A percentile compares a stretch with the other conserved stretches of the same genome.
Conservation (phyloP, 495 filamentous ascomycete species). For the Sphaerosporella brunnea region DNA sequence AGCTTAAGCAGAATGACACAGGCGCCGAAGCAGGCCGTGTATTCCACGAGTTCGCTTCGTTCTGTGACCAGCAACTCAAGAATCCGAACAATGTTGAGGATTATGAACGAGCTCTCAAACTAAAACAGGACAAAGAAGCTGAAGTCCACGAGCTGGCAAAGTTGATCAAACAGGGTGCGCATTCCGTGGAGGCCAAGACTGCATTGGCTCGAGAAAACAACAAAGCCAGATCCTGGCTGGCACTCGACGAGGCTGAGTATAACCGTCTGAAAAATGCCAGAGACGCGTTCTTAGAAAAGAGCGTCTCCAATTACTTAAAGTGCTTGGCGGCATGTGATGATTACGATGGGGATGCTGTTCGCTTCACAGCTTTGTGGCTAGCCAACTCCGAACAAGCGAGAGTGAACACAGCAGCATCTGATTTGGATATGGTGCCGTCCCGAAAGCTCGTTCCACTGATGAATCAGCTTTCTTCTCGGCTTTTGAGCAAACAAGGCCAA, state of each 20-base stretch:
- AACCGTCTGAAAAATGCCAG: slow-evolving; percentile 55
- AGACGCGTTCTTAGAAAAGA: slow-evolving; percentile 63
- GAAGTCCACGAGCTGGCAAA: slow-evolving; percentile 52
- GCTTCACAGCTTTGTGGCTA: slow-evolving; percentile 92
- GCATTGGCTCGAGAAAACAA: slow-evolving; percentile 5
- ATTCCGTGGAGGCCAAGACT: slow-evolving; percentile 32
- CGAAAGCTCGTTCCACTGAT: slow-evolving; percentile 83
- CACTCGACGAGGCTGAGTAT: slow-evolving; percentile 73
- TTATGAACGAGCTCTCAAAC: slow-evolving; percentile 56
- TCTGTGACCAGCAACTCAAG: slow-evolving; percentile 84
- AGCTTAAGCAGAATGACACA: slow-evolving; percentile 44
- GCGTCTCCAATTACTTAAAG: slow-evolving; percentile 87
- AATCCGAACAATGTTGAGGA: slow-evolving; percentile 73
- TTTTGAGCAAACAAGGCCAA: slow-evolving; percentile 42
- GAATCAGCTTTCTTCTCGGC: slow-evolving; percentile 86
- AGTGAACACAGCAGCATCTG: slow-evolving; percentile 51
- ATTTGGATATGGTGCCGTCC: slow-evolving; percentile 58
- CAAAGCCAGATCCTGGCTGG: slow-evolving; percentile 75
- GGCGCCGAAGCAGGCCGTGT: slow-evolving; percentile 66
- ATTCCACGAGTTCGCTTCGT: slow-evolving; percentile 83
- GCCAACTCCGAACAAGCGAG: slow-evolving; percentile 53
- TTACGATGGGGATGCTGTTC: slow-evolving; percentile 72
- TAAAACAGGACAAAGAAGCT: slow-evolving; percentile 61
- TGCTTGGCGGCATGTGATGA: slow-evolving; percentile 66
- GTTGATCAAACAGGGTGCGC: slow-evolving; percentile 34